These are phyloP conservation scores for Linaria vulgaris DNA, from an alignment of 257 asterid genomes.

Conservation along the genomic window DNA sequence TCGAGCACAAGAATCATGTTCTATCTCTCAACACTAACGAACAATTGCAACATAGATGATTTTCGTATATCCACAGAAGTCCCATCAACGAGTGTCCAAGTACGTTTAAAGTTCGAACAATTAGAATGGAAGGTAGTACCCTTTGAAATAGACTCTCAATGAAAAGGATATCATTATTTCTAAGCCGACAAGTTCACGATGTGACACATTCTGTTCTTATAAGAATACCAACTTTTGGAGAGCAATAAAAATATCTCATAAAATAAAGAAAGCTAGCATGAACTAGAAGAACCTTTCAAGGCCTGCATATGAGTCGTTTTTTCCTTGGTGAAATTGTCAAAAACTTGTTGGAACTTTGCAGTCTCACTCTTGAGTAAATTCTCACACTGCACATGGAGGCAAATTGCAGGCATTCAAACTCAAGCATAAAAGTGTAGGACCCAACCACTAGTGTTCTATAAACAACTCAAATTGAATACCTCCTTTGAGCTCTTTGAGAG, in stretches of 20 bases:
- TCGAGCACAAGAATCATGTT: not conserved
- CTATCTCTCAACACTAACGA: not conserved
- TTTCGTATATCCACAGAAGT: not conserved
- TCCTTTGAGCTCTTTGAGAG: conserved; percentile 90
- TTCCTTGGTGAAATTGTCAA: conserved; percentile 74
- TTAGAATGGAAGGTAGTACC: not conserved
- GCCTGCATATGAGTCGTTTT: conserved; percentile 67
- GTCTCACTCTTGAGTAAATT: conserved; percentile 68
- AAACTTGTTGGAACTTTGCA: conserved; percentile 59
- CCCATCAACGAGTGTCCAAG: not conserved
- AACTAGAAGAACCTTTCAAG: conserved; percentile 50
- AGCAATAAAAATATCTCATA: not conserved
- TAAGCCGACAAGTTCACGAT: not conserved
- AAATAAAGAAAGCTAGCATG: not conserved
- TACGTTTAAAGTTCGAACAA: too few species aligned
- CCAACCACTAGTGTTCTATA: conserved; percentile 21
- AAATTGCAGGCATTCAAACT: conserved; percentile 26
- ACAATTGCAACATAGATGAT: conserved; percentile 12
- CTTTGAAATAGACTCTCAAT: too few species aligned
- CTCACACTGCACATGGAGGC: conserved; percentile 73
- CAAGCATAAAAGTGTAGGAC: conserved; percentile 25
- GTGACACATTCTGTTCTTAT: too few species aligned
- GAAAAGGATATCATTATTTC: not conserved
- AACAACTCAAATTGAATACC: conserved; percentile 41
- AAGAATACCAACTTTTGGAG: conserved; percentile 5